These are phyloP conservation scores for Pyricularia pennisetigena DNA, from an alignment of 2,329 filamentous ascomycete species.

Conservation along the genomic window DNA sequence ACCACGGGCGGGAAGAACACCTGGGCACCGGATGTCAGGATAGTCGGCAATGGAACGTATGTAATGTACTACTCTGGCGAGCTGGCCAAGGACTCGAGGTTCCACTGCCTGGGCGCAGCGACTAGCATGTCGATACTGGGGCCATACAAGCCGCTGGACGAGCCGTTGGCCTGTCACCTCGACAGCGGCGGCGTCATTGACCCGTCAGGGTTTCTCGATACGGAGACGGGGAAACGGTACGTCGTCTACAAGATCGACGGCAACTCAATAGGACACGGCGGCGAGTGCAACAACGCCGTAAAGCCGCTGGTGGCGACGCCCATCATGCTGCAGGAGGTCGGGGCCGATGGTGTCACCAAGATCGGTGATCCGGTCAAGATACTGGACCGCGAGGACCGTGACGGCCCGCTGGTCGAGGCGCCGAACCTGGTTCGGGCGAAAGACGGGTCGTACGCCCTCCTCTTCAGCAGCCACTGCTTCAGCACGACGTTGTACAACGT, in stretches of 20 bases:
- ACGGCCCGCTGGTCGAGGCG: constrained; percentile 47
- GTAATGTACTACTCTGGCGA: constrained; percentile 45
- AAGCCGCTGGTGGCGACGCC: constrained; percentile 35
- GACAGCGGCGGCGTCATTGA: constrained; percentile 53
- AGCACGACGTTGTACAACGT: constrained; percentile 44
- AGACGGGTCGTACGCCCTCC: constrained; percentile 46
- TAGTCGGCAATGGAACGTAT: constrained; percentile 38
- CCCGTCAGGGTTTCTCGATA: constrained; percentile 47
- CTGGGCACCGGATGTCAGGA: constrained; percentile 53
- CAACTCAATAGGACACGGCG: constrained; percentile 37
- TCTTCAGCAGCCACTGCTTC: constrained; percentile 54
- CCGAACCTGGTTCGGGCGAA: constrained; percentile 38
- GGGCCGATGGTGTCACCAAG: constrained; percentile 38
- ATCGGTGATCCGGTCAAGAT: constrained; percentile 38
- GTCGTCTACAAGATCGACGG: constrained; percentile 59
- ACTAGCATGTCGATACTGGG: constrained; percentile 34
- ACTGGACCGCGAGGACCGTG: constrained; percentile 30
- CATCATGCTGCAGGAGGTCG: constrained; percentile 44
- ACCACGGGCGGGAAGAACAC: constrained; percentile 36
- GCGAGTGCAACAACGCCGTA: constrained; percentile 34
- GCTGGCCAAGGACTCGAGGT: constrained; percentile 17
- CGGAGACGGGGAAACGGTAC: constrained; percentile 40
- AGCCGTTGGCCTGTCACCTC: constrained; percentile 42
- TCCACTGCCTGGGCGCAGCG: constrained; percentile 51
- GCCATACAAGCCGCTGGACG: constrained; percentile 37